These are phyloP conservation scores for Irpex rosettiformis DNA, from an alignment of 1,284 basidiomycete genomes.

Conservation along the genomic window DNA sequence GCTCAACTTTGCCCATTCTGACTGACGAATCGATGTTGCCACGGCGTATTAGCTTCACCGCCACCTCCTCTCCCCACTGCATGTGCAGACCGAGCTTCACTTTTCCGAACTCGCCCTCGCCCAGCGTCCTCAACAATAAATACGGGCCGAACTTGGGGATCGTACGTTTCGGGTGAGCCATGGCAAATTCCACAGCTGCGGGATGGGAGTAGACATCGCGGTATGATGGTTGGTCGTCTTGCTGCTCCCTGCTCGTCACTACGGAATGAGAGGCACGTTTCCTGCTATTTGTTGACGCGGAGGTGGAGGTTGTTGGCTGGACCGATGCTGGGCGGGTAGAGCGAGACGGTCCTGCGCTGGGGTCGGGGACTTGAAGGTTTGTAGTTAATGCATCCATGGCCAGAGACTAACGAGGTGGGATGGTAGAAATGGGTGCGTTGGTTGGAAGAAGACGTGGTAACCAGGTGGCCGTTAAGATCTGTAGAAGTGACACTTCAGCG, in stretches of 20 bases:
- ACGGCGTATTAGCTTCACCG: conserved; percentile 95
- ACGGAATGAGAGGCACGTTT: conserved; percentile 53
- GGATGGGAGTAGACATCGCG: conserved; percentile 82
- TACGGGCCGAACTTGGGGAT: conserved; percentile 95
- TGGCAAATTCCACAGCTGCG: conserved; percentile 80
- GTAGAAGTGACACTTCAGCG: not conserved
- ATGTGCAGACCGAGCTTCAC: conserved; percentile 96
- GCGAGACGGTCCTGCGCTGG: conserved; percentile 44
- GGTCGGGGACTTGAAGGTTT: conserved; percentile 45
- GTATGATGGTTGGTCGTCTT: conserved; percentile 45
- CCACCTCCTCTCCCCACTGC: conserved; percentile 98
- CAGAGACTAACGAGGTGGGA: not conserved
- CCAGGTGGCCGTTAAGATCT: conserved; percentile 9
- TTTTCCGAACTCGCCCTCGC: conserved; percentile 99
- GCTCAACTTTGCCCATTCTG: conserved; percentile 92
- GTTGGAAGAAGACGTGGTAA: conserved; percentile 12
- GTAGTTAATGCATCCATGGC: conserved; percentile 28
- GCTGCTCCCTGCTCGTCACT: conserved; percentile 41
- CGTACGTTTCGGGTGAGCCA: conserved; percentile 79
- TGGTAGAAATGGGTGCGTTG: not conserved
- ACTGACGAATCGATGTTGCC: conserved; percentile 88
- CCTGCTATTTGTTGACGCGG: conserved; percentile 35
- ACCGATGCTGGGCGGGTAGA: conserved; percentile 41
- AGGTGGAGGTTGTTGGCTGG: conserved; percentile 36
- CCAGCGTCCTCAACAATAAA: conserved; percentile 90